These are phyloP conservation scores for Bruguiera hainesii DNA, from an alignment of 441 rosid species.

Conservation along the genomic window DNA sequence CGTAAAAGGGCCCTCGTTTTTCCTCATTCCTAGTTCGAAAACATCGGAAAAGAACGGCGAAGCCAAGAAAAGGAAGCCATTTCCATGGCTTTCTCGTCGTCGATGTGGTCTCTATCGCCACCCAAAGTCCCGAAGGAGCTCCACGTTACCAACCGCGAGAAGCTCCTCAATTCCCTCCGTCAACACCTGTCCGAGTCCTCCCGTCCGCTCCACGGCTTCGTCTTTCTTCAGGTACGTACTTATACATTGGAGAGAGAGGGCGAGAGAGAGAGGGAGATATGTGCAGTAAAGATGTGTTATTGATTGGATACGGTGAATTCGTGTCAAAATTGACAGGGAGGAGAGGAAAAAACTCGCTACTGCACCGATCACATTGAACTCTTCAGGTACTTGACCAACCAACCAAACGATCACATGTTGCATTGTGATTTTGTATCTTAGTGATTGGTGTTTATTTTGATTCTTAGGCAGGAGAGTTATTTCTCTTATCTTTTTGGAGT, in stretches of 20 bases:
- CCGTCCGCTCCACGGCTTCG: constrained; percentile 64
- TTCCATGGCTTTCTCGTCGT: constrained; percentile 37
- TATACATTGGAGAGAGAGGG: no score
- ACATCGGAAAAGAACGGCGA: background rate
- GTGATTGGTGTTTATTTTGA: constrained; percentile 13
- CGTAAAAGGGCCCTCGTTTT: no score
- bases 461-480: constrained; percentile 83
- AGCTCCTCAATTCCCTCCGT: constrained; percentile 53
- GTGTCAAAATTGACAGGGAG: constrained; percentile 46
- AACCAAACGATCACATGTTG: background rate
- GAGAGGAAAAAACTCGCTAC: constrained; percentile 74
- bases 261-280: no score
- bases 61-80: constrained; percentile 14
- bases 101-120: constrained; percentile 52
- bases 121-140: constrained; percentile 71
- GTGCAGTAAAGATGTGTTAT: no score
- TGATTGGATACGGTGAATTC: background rate
- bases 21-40: no score
- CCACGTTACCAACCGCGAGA: constrained; percentile 58
- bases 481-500: constrained; percentile 91
- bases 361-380: constrained; percentile 90
- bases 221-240: constrained; percentile 55
- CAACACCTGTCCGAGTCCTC: constrained; percentile 39
- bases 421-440: background rate
- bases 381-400: constrained; percentile 52